Evolutionary conservation across 1,139 yeast species (phyloP).

Genomic region (Debaryomycetaceae sp.): DNA sequence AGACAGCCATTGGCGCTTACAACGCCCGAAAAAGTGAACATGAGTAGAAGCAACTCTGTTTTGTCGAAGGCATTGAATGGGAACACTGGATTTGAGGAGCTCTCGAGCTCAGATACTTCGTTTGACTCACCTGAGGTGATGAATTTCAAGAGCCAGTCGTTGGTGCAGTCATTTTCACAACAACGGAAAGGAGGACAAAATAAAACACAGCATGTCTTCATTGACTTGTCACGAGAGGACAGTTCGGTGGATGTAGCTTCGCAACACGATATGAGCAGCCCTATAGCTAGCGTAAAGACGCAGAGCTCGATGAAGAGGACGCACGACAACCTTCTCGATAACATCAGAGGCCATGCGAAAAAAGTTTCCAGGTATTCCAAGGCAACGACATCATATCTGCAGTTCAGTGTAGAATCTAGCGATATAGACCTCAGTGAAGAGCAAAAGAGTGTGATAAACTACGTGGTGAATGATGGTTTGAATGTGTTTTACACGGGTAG

Average conservation of each 20-base stretch:
- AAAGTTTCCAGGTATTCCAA: slow-evolving; percentile 14
- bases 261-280: slow-evolving; percentile 2
- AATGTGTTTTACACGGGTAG: slow-evolving; percentile 75
- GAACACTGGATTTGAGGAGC: slow-evolving; percentile 24
- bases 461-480: slow-evolving; percentile 53
- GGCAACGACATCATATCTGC: background rate
- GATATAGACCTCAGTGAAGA: slow-evolving; percentile 43
- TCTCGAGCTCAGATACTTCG: slow-evolving; percentile 26
- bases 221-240: slow-evolving; percentile 11
- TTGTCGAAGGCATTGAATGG: slow-evolving; percentile 14
- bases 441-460: slow-evolving; percentile 64
- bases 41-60: slow-evolving; percentile 19
- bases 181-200: background rate
- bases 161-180: slow-evolving; percentile 11
- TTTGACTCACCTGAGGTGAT: slow-evolving; percentile 29
- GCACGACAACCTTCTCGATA: slow-evolving; percentile 8
- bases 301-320: slow-evolving; percentile 6
- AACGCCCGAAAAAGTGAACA: slow-evolving; percentile 17
- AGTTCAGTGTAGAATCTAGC: background rate
- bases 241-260: slow-evolving; percentile 3
- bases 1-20: slow-evolving; percentile 6
- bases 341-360: slow-evolving; percentile 18
- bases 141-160: slow-evolving; percentile 23
- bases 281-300: slow-evolving; percentile 1
- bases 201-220: slow-evolving; percentile 3